Evolutionary conservation across 2,329 filamentous ascomycete genomes (phyloP).

Genomic region (Cryphonectria radicalis): DNA sequence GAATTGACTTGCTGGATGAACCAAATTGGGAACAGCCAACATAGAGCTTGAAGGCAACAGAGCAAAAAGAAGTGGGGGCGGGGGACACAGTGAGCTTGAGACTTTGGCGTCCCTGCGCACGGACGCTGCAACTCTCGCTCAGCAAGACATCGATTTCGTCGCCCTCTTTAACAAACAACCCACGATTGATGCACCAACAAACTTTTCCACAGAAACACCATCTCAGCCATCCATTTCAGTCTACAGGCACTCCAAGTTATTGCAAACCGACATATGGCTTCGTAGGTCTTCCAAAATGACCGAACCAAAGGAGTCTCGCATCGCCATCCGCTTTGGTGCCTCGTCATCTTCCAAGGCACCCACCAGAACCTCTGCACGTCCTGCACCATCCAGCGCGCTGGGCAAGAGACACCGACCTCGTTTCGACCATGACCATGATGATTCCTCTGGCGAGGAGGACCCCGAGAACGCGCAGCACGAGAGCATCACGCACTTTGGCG

Average conservation of each 20-base stretch:
- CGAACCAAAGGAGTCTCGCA: constrained; percentile 44
- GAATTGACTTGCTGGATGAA: background rate
- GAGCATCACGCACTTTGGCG: constrained; percentile 29
- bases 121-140: background rate
- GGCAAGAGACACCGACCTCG: constrained; percentile 54
- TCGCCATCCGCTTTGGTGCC: constrained; percentile 54
- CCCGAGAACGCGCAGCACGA: constrained; percentile 18
- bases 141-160: background rate
- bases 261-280: background rate
- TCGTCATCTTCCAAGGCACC: constrained; percentile 33
- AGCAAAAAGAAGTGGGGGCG: background rate
- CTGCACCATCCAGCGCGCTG: constrained; percentile 47
- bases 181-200: background rate
- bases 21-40: background rate
- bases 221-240: background rate
- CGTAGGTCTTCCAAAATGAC: constrained; percentile 39
- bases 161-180: background rate
- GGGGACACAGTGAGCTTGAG: background rate
- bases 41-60: background rate
- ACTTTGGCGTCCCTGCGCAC: background rate
- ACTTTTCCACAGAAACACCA: background rate
- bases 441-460: constrained; percentile 38
- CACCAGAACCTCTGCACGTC: constrained; percentile 37
- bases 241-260: background rate
- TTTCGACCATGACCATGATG: constrained; percentile 50